Base-by-base conservation (phyloP, 2,329 filamentous ascomycete species). In the Pyricularia pennisetigena region DNA sequence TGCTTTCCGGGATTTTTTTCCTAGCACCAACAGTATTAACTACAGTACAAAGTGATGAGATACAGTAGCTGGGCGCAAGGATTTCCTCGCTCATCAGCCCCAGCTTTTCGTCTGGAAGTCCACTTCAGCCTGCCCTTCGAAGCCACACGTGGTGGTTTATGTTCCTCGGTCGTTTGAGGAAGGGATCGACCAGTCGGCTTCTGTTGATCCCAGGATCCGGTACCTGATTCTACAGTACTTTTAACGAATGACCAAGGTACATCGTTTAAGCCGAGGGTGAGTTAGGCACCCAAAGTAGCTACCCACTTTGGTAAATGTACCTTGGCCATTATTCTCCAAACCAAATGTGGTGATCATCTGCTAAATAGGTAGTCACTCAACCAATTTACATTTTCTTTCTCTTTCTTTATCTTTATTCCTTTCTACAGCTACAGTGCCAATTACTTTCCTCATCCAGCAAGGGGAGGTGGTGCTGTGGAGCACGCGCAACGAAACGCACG, bases 121-220 rank as follows among this genome's bases (percentile, higher is more conserved):
- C 41, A 54, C 41, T 20, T 54, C 41, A 54, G 41, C 41, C 41
- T n/a, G 20, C 4, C 41, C 41, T 54, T 20, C 4, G 7, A 54
- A 54, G 41, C 41, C 41, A 20, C 41, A 66, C 35, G 41, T 54
- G 65, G 32, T 66, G 23, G 65, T 23, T n/a, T 32, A 29, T 29
- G 41, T 59, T 66, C 23, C 41, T 66, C 65, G 65, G 65, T 66
- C 41, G 65, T 64, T 64, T 12, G 26, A 30, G 28, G 24, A 64
- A 65, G 23, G 64, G 63, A 64, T 64, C 63, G 63, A 23, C 63
- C 23, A 35, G n/a, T 64, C n/a, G 63, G 63, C 20, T 64, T 26
- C 16, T 64, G 20, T 35, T 64, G 16, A 23, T 63, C 61, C 61
- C 24, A 26, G 24, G 61, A 26, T 63, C 63, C 63, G 29, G 63